Conservation (phyloP, 2,329 filamentous ascomycete species). For the Talaromyces pinophilus region DNA sequence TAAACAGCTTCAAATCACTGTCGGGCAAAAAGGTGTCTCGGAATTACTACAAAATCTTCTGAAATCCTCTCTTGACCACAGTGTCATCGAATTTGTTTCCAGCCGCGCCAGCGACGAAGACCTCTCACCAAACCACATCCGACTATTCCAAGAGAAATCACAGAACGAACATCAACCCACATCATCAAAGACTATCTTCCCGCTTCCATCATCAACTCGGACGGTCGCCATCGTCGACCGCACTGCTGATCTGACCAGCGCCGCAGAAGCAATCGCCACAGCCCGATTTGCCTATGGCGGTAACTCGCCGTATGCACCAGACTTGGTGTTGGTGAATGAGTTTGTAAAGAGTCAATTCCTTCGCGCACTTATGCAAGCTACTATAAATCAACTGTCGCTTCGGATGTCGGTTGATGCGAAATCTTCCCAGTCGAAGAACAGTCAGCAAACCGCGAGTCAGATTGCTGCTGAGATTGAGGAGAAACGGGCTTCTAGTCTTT, state of each 20-base stretch:
- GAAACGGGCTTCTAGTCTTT: constrained; percentile 1
- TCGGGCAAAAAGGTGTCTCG: constrained; percentile 13
- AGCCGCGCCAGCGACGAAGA: constrained; percentile 39
- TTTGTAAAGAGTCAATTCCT: constrained; percentile 59
- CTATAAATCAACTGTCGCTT: constrained; percentile 4
- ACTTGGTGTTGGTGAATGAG: constrained; percentile 66
- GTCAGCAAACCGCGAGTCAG: neutral
- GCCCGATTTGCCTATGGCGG: constrained; percentile 60
- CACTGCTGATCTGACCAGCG: constrained; percentile 55
- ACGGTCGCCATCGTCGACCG: constrained; percentile 62
- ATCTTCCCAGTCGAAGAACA: neutral
- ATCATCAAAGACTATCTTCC: constrained; percentile 4
- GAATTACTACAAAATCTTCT: constrained; percentile 4
- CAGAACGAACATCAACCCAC: neutral
- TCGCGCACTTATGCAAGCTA: constrained; percentile 48
- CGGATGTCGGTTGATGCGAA: constrained; percentile 26
- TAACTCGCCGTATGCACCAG: constrained; percentile 61
- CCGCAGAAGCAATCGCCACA: constrained; percentile 55
- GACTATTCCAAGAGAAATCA: constrained; percentile 12
- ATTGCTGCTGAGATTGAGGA: neutral
- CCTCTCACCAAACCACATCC: constrained; percentile 33
- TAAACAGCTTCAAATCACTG: neutral
- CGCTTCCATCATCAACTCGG: constrained; percentile 33
- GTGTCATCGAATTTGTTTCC: constrained; percentile 41
- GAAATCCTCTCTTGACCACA: constrained; percentile 28